Percentiles rank a stretch among this genome's conserved stretches.
Evolutionary conservation across 352 stramenopile species (phyloP).

Genomic region (Phytophthora vignae): DNA sequence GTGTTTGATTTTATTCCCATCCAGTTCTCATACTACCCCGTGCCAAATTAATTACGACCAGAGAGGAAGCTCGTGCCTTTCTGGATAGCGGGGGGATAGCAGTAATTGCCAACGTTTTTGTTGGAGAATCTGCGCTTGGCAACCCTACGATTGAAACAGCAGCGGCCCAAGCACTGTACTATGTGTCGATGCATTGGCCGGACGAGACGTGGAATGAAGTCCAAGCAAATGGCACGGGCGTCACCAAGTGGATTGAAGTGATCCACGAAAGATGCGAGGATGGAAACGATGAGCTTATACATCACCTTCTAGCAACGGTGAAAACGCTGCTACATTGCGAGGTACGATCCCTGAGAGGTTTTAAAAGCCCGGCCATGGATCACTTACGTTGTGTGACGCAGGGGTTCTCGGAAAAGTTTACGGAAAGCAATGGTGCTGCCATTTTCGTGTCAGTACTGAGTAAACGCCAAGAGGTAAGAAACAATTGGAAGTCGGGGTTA

Average conservation of each 20-base stretch:
- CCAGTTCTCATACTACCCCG: background rate
- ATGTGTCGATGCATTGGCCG: conserved; percentile 27
- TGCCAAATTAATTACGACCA: background rate
- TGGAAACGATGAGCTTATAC: conserved; percentile 21
- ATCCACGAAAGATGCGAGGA: conserved; percentile 15
- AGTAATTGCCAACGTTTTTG: conserved; percentile 21
- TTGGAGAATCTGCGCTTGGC: background rate
- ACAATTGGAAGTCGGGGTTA: background rate
- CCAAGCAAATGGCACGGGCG: conserved; percentile 6
- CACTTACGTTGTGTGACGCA: background rate
- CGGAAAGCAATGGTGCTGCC: background rate
- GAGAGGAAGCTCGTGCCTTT: conserved; percentile 23
- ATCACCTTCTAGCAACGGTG: conserved; percentile 27
- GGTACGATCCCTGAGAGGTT: conserved; percentile 5
- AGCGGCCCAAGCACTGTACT: conserved; percentile 27
- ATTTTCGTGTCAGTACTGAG: conserved; percentile 18
- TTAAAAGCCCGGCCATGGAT: background rate
- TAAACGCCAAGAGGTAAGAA: conserved; percentile 23
- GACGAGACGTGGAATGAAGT: conserved; percentile 31
- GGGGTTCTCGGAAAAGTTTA: conserved; percentile 20
- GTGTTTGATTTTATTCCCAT: background rate
- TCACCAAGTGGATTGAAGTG: conserved; percentile 26
- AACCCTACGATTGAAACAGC: conserved; percentile 17
- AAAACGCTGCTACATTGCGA: conserved; percentile 23
- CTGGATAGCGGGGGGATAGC: conserved; percentile 15